phyloP scores from a whole-genome alignment of 1,284 basidiomycete genomes.

The Pseudozyma hubeiensis region DNA sequence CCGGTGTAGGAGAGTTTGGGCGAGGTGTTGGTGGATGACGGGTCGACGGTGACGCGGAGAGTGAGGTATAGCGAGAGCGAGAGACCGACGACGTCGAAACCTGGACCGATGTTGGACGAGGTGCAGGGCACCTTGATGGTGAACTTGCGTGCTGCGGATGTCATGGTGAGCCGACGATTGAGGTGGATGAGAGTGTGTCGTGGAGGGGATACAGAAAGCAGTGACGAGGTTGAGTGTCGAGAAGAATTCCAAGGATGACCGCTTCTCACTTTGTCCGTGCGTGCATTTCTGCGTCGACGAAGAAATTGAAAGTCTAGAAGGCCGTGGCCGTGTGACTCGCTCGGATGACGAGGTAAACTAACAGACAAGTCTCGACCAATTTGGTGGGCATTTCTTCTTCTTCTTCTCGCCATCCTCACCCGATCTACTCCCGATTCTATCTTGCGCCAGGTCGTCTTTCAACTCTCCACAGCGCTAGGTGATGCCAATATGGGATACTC shows the following conservation, averaged over 20 bases:
- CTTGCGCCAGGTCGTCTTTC: no score
- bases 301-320: background rate
- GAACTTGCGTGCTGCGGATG: conserved; percentile 63
- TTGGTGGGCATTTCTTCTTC: no score
- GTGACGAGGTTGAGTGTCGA: no score
- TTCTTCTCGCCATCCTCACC: no score
- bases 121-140: conserved; percentile 90
- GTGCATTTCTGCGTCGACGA: background rate
- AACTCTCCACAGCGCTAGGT: no score
- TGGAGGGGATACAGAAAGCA: no score
- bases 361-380: no score
- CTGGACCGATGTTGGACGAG: conserved; percentile 97
- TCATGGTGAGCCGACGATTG: background rate
- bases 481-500: no score
- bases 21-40: conserved; percentile 14
- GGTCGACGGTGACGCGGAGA: conserved; percentile 75
- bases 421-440: no score
- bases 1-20: conserved; percentile 85
- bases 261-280: background rate
- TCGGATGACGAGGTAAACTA: no score
- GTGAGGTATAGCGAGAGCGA: conserved; percentile 89
- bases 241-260: no score
- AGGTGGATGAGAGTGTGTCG: no score
- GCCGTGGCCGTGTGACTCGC: background rate
- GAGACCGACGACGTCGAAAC: conserved; percentile 97